Base-by-base conservation (phyloP, 1,284 basidiomycete species). In the Naganishia sp. region DNA sequence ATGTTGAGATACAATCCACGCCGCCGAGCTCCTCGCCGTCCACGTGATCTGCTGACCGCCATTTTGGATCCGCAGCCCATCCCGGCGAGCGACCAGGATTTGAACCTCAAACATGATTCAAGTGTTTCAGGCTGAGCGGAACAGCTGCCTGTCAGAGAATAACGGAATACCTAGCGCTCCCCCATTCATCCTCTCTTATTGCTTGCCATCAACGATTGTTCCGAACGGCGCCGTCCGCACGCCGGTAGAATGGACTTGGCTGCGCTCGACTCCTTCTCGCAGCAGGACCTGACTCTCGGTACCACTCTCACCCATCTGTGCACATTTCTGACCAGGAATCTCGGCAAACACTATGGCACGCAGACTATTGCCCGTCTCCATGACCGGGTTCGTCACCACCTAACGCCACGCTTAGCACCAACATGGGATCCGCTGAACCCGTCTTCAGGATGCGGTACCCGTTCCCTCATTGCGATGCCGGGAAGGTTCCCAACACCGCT, bases 341-440 rank as follows among this genome's bases (percentile, higher is more conserved):
- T 80, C 36, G 68, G 71, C 6, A 46, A 67, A 2, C 71, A 73
- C 55, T 78, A 78, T 64, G 49, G 76, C 10, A 71, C 75, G 45
- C 31, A 69, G 3, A 70, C 68, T 42, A 64, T 79, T 43, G 61
- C 74, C 44, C 55, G 50, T 13, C 72, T 80, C 2, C 74, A 75
- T 21, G 55, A 71, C 15, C 65, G 67, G 21, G 73, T 79, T 48
- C 57, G 63, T 6, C 10, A 64, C 1, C 43, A 65, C 16, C 69
- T 79, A 10, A 72, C 65, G 0, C 69, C 66, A 13, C 65, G 65
- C 3, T 76, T 70, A 57, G 31, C 56, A 15, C 70, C 74, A 2
- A 75, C 75, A 21, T 80, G 79, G 79, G 74, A 76, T 42, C 70
- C 73, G 25, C 53, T 65, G 16, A 72, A 71, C 44, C 77, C 77